These are phyloP conservation scores for Sistotremastrum suecicum DNA, from an alignment of 768 basidiomycete species.

Conservation along the genomic window DNA sequence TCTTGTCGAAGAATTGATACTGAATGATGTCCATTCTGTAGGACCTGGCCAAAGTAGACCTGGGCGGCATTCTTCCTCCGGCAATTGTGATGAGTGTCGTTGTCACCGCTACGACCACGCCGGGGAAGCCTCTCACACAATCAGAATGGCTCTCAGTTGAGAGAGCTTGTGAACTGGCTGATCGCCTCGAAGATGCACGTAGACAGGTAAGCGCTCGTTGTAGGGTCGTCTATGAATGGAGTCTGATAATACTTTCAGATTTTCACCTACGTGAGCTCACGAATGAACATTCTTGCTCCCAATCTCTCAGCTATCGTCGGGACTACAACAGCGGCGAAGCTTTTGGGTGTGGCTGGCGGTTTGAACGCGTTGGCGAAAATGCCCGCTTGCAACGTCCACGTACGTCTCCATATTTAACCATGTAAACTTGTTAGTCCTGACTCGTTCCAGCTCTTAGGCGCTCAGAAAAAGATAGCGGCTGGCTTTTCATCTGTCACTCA, in stretches of 20 bases:
- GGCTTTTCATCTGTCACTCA: constrained; percentile 85
- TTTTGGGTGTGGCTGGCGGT: constrained; percentile 94
- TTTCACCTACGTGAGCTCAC: constrained; percentile 97
- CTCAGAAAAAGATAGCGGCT: constrained; percentile 81
- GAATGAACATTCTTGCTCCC: constrained; percentile 97
- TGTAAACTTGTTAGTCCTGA: not conserved
- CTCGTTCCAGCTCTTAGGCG: constrained; percentile 66
- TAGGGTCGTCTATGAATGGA: no score
- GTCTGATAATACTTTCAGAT: constrained; percentile 59
- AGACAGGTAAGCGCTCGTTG: constrained; percentile 53
- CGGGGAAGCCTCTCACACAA: constrained; percentile 57
- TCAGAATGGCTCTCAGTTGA: constrained; percentile 70
- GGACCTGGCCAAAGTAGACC: constrained; percentile 80
- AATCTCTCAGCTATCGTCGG: constrained; percentile 98
- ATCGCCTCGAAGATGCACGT: constrained; percentile 75
- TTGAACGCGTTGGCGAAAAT: constrained; percentile 82
- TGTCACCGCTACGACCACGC: constrained; percentile 86
- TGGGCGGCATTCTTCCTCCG: constrained; percentile 66
- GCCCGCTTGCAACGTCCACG: constrained; percentile 91
- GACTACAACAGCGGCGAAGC: constrained; percentile 95
- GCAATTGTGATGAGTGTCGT: constrained; percentile 93
- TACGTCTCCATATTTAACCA: constrained; percentile 23
- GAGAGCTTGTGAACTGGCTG: constrained; percentile 79
- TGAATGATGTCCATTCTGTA: constrained; percentile 16
- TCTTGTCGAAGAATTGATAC: not conserved